Base-by-base conservation (phyloP, 306 rosid species). In the Citrullus amarus region DNA sequence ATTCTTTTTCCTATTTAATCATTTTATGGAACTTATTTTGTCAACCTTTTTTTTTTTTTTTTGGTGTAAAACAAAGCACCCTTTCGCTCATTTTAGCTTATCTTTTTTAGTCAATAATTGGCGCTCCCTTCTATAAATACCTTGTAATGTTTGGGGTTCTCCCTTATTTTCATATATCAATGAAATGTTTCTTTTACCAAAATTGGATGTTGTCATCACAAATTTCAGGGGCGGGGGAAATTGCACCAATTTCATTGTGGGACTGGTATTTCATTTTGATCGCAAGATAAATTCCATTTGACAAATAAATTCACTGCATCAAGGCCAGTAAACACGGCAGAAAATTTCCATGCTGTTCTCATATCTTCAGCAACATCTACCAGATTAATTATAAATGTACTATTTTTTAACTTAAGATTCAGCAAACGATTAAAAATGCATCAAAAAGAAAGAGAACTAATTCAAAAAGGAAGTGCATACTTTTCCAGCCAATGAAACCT, bases 401-500 rank as follows among this genome's bases (percentile, higher is more conserved):
- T 48, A 48, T 14, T 48, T 70, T 22, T 13, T 71, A 71, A 71
- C 76, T 15, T 13, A 39, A 30, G 46, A 34, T n/a, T 13, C 61
- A 77, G 71, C 18, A 39, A 39, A 46, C 58, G 9, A 8, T n/a
- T 38, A 43, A n/a, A 69, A 63, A 20, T 83, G 73, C 18, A 30
- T 59, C 22, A 66, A 68, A 75, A 65, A 79, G 65, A 62, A 34
- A 34, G 82, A 57, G 74, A 85, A 83, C 76, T 82, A 67, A 69
- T 44, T 69, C 32, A 22, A 43, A 3, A 48, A 43, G 28, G 55
- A 68, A 46, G 80, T 80, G 88, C 97, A 76, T 95, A 95, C 99
- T 80, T 95, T 88, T 86, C 79, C 93, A 30, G 89, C 84, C 80
- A 84, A 80, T 79, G 93, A 86, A 85, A 66, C 83, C 84, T 88